Conservation (phyloP, 805 yeast species). For the Wickerhamiella siamensis region DNA sequence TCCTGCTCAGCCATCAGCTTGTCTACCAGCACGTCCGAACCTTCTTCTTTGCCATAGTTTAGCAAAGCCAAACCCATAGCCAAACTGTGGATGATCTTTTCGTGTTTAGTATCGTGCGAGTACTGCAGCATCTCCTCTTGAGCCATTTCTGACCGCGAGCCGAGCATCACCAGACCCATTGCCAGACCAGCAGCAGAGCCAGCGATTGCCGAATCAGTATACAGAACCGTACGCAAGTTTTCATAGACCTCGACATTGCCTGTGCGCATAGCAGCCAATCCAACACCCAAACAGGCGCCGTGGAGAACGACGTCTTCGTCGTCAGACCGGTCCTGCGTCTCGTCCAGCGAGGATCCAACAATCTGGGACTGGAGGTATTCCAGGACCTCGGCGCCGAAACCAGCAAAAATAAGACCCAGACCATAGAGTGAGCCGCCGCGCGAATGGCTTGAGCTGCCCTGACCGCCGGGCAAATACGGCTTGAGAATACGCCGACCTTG, state of each 20-base stretch:
- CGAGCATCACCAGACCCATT: slow-evolving; percentile 92
- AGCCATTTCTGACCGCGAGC: slow-evolving; percentile 62
- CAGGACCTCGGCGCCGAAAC: slow-evolving; percentile 75
- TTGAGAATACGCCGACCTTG: slow-evolving; percentile 77
- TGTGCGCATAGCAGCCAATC: slow-evolving; percentile 94
- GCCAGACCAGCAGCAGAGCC: slow-evolving; percentile 95
- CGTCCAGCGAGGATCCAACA: slow-evolving; percentile 30
- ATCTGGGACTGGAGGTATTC: slow-evolving; percentile 63
- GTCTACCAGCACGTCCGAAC: slow-evolving; percentile 56
- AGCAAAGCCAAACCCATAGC: slow-evolving; percentile 80
- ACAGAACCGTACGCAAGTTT: slow-evolving; percentile 67
- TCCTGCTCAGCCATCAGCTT: slow-evolving; percentile 59
- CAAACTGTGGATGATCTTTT: slow-evolving; percentile 84
- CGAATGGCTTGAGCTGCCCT: slow-evolving; percentile 61
- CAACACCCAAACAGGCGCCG: slow-evolving; percentile 91
- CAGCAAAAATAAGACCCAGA: slow-evolving; percentile 86
- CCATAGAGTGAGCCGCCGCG: slow-evolving; percentile 94
- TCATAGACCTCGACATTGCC: slow-evolving; percentile 62
- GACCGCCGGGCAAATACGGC: slow-evolving; percentile 77
- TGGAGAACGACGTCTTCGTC: slow-evolving; percentile 74
- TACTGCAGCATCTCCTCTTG: slow-evolving; percentile 70
- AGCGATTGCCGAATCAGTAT: slow-evolving; percentile 81
- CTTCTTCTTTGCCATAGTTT: slow-evolving; percentile 72
- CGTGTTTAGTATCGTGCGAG: slow-evolving; percentile 93
- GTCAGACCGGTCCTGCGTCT: slow-evolving; percentile 22